Evolutionary conservation across 352 stramenopile species (phyloP).

Genomic region (Pythium monospermum): DNA sequence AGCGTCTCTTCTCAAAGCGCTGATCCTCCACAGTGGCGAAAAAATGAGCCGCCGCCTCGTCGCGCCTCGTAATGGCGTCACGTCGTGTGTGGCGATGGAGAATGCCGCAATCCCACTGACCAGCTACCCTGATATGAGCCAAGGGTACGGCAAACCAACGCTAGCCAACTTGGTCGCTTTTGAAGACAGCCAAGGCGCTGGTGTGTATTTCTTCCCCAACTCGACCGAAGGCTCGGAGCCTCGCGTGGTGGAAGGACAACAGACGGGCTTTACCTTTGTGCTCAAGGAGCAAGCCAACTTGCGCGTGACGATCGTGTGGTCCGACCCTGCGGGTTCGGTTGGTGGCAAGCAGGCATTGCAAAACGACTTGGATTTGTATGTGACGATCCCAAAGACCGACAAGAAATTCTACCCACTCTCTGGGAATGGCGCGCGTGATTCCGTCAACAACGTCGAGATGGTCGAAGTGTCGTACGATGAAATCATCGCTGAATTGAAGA

Average conservation of each 20-base stretch:
- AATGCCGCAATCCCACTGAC: constrained; percentile 23
- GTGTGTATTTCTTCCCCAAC: constrained; percentile 30
- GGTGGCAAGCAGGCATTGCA: constrained; percentile 46
- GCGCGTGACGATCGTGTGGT: constrained; percentile 69
- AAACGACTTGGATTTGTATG: constrained; percentile 67
- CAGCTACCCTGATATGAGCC: constrained; percentile 57
- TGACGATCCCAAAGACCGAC: constrained; percentile 45
- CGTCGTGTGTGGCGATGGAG: constrained; percentile 51
- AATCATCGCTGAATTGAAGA: constrained; percentile 25
- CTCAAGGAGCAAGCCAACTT: constrained; percentile 47
- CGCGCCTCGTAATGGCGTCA: constrained; percentile 33
- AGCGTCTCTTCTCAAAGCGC: constrained; percentile 74
- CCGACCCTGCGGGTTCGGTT: constrained; percentile 53
- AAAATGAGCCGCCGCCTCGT: constrained; percentile 48
- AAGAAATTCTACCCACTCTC: constrained; percentile 55
- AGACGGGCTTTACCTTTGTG: constrained; percentile 52
- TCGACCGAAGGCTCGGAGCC: constrained; percentile 42
- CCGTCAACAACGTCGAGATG: constrained; percentile 79
- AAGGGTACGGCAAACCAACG: constrained; percentile 74
- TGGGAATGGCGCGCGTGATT: constrained; percentile 53
- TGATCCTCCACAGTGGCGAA: constrained; percentile 77
- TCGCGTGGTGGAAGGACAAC: constrained; percentile 39
- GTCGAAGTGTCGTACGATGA: constrained; percentile 60
- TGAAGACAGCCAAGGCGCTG: constrained; percentile 18
- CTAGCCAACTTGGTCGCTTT: constrained; percentile 57